Evolutionary conservation across 78 protist genomes (phyloP).

Genomic region (Pelomyxa schiedti): DNA sequence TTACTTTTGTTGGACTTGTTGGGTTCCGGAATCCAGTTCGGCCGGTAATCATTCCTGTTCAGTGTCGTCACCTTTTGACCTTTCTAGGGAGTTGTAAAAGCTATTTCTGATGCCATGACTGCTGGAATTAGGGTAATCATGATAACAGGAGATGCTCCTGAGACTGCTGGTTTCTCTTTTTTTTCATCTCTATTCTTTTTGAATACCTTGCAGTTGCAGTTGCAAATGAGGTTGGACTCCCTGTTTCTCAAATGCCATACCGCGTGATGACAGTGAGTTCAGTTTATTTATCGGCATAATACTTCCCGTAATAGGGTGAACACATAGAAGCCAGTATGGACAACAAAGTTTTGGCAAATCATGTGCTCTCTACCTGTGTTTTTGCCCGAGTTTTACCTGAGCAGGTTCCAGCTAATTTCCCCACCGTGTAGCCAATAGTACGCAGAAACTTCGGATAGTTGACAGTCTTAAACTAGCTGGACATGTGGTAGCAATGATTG

Average conservation of each 20-base stretch:
- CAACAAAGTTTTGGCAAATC: neutral
- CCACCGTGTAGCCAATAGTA: no score
- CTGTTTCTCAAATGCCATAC: no score
- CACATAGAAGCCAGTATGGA: no score
- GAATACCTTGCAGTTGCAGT: no score
- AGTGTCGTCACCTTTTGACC: no score
- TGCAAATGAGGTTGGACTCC: no score
- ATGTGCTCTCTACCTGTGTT: neutral
- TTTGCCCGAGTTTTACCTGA: neutral
- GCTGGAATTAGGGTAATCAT: slow-evolving; percentile 93
- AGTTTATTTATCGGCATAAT: no score
- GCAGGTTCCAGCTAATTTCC: no score
- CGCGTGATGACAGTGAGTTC: no score
- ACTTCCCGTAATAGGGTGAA: no score
- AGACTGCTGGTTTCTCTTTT: slow-evolving; percentile 86
- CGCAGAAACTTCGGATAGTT: slow-evolving; percentile 87
- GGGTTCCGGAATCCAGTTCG: slow-evolving; percentile 95
- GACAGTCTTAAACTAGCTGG: slow-evolving; percentile 53
- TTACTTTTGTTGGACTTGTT: slow-evolving; percentile 61
- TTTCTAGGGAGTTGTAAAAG: neutral
- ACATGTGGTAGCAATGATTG: slow-evolving; percentile 67
- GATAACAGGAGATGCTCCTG: slow-evolving; percentile 96
- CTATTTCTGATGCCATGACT: slow-evolving; percentile 49
- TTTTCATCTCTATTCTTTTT: no score
- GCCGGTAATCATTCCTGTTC: slow-evolving; percentile 84